Percentiles rank a stretch among this genome's conserved stretches.
Conservation (phyloP, 192 early-diverging fungal species). For the Gigaspora rosea region DNA sequence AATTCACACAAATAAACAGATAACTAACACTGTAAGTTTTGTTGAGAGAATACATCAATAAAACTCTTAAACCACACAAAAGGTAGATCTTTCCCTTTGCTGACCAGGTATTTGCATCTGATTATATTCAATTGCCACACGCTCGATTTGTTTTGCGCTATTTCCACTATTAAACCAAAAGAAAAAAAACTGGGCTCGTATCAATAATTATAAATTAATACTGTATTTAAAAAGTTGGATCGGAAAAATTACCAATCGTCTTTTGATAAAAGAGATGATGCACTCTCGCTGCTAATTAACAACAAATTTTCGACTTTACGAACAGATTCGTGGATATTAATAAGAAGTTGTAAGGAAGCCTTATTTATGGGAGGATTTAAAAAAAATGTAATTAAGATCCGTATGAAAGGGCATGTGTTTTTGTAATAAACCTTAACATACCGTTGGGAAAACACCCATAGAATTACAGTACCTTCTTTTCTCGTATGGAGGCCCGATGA, state of each 20-base stretch:
- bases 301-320: slow-evolving; percentile 74
- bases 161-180: slow-evolving; percentile 37
- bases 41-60: neutral
- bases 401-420: too few relatives aligned
- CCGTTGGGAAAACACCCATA: neutral
- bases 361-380: slow-evolving; percentile 18
- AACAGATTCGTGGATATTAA: slow-evolving; percentile 78
- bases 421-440: too few relatives aligned
- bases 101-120: slow-evolving; percentile 79
- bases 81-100: slow-evolving; percentile 56
- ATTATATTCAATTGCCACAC: slow-evolving; percentile 84
- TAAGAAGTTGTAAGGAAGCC: slow-evolving; percentile 66
- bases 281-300: slow-evolving; percentile 49
- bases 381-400: neutral
- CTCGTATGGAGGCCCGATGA: slow-evolving; percentile 62
- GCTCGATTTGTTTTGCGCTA: slow-evolving; percentile 73
- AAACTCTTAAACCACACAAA: slow-evolving; percentile 44
- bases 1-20: neutral
- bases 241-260: slow-evolving; percentile 30
- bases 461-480: slow-evolving; percentile 60
- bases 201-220: neutral
- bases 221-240: slow-evolving; percentile 20
- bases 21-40: slow-evolving; percentile 12
- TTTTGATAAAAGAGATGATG: slow-evolving; percentile 18
- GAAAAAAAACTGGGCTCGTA: neutral